Percentiles rank a stretch among this genome's conserved stretches.
These are phyloP conservation scores for Tylopilus cervinicoccineus DNA, from an alignment of 768 basidiomycete species.

Conservation along the genomic window DNA sequence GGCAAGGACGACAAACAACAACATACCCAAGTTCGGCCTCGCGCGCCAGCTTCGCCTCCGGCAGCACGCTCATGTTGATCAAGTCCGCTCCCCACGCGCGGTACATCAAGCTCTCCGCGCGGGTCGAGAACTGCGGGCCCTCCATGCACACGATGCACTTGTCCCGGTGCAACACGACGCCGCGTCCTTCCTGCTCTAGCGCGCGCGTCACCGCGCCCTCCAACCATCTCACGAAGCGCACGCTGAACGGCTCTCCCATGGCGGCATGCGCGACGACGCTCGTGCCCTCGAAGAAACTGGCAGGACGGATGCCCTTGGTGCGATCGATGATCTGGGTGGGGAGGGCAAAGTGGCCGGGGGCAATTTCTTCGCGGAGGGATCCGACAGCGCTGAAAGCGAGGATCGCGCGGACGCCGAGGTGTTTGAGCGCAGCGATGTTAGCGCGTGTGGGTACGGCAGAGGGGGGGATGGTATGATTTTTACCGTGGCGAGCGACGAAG, in stretches of 20 bases:
- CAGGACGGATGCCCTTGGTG: slow-evolving; percentile 88
- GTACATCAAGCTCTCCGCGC: slow-evolving; percentile 95
- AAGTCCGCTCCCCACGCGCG: slow-evolving; percentile 88
- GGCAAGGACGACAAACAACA: too few species aligned
- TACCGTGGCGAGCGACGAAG: slow-evolving; percentile 89
- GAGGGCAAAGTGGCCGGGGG: slow-evolving; percentile 84
- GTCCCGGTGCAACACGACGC: slow-evolving; percentile 69
- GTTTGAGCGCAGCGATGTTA: slow-evolving; percentile 94
- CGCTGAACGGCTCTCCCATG: slow-evolving; percentile 91
- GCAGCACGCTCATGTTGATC: slow-evolving; percentile 96
- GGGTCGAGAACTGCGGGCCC: slow-evolving; percentile 96
- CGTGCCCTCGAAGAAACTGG: slow-evolving; percentile 82
- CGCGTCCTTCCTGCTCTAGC: slow-evolving; percentile 53
- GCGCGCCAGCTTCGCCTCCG: slow-evolving; percentile 94
- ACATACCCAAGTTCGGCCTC: slow-evolving; percentile 88
- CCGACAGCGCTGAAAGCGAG: slow-evolving; percentile 96
- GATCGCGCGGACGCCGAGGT: slow-evolving; percentile 82
- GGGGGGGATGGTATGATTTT: slow-evolving; percentile 74
- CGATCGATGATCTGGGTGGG: slow-evolving; percentile 95
- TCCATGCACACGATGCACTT: slow-evolving; percentile 96
- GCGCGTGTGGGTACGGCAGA: slow-evolving; percentile 81
- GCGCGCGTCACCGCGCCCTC: slow-evolving; percentile 60
- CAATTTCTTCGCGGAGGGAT: slow-evolving; percentile 88
- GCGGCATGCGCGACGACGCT: slow-evolving; percentile 86
- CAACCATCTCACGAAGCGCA: slow-evolving; percentile 60